Base-by-base conservation (phyloP, 768 basidiomycete genomes). In the Trametes sanguinea region DNA sequence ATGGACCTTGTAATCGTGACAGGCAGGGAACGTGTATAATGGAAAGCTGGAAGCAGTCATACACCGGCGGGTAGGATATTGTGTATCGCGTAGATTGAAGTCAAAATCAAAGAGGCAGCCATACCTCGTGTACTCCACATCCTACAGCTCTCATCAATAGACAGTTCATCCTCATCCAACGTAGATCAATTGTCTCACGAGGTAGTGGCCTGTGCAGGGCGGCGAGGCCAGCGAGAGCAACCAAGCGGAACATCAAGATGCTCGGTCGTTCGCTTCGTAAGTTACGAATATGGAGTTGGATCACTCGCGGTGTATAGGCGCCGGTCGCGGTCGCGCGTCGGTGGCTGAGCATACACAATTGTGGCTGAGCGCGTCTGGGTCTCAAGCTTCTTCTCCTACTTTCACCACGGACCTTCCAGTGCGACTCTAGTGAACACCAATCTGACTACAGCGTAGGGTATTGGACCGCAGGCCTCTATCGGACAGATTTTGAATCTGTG, bases 71-170 rank as follows among this genome's bases (percentile, higher is more conserved):
- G 52, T 59, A 54, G 52, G 62, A 54, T 55, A 59, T 51, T 27
- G 40, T 63, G 57, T 63, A 59, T 59, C 53, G 57, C 39, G 53
- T 59, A 63, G 62, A 47, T 4, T 33, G 47, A 42, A 63, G 54
- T 54, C 42, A 58, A 22, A 59, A 54, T 59, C 44, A 9, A 57
- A 57, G 47, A 30, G 35, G 56, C 35, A 48, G 43, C 54, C 22
- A 29, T 32, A 51, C 16, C 32, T 43, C 22, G 32, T 59, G 57
- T 59, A 32, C 14, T 50, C 35, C 6, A 30, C 14, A 30, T 50
- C 48, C 29, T 50, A 11, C 48, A 32, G 10, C 6, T 30, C 30
- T 10, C 48, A 16, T 3, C 7, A 16, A 30, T 33, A 14, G 48
- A 30, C 14, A 30, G 42, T 9, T 5, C 42, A 43, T 14, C 42